Evolutionary conservation across 2,329 filamentous ascomycete genomes (phyloP), one percentile per base, ranked within the genome.

Genomic region (Coniochaeta pulveracea): DNA sequence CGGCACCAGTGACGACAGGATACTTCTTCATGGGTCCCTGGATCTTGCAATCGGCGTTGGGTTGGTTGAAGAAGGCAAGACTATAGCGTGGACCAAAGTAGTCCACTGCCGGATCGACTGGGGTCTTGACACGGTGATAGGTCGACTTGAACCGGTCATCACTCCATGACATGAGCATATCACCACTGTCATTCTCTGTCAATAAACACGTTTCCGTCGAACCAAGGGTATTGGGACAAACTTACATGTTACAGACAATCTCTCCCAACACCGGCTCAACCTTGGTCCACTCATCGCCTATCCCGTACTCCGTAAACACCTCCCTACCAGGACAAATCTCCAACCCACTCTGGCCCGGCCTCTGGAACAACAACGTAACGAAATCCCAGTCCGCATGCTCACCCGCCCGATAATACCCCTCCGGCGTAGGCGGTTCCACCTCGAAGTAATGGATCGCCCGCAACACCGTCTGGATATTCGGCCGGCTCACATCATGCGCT

Each of bases 91-190:
- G 63, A 5, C 72, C 72, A 43, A 66, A 79, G 47, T 66, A 74
- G 43, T 67, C 63, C 6, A 46, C 47, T 28, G 65, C 60, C 0
- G 58, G 56, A 42, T 76, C 69, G 18, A 54, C 60, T 0, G 73
- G 73, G 2, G 72, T 70, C 52, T 73, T 75, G 37, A 80, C 74
- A 4, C 74, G 64, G 51, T 80, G 76, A 34, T 76, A 72, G 0
- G 74, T 77, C 25, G 66, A 73, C 53, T 79, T 80, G 58, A 80
- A 78, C 14, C 73, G 64, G 49, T 80, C 76, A 46, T 80, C 75
- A 18, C 64, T 72, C 73, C 75, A 78, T 26, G 61, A 67, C 76
- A 80, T 79, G 11, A 80, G 57, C 35, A 80, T 55, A 46, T 80
- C 75, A 4, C 76, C 76, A 39, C 54, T 58, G 22, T 16, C n/a